Conservation (phyloP, 805 yeast genomes). For the Myxozyma neotropica region DNA sequence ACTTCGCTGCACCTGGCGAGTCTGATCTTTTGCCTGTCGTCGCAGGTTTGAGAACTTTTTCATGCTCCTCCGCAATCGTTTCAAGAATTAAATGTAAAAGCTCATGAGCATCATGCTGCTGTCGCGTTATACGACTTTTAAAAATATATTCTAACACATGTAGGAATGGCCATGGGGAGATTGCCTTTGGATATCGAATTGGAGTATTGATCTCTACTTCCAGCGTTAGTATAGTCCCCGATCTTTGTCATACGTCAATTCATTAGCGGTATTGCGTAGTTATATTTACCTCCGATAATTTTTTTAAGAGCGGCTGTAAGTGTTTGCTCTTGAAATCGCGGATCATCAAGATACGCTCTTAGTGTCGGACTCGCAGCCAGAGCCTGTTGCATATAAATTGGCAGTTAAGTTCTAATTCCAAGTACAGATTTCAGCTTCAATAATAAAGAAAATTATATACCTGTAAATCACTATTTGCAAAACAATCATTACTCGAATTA, state of each 20-base stretch:
- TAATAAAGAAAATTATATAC: conserved; percentile 38
- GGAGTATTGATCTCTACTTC: conserved; percentile 60
- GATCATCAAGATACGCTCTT: conserved; percentile 21
- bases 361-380: conserved; percentile 25
- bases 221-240: neutral
- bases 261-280: too few species aligned
- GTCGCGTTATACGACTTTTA: conserved; percentile 70
- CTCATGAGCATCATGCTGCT: conserved; percentile 96
- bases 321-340: conserved; percentile 18
- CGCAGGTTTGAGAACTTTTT: conserved; percentile 33
- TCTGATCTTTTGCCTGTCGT: conserved; percentile 22
- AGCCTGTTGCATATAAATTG: conserved; percentile 19
- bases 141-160: conserved; percentile 71
- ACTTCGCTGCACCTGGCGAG: conserved; percentile 8
- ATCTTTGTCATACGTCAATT: neutral
- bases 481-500: conserved; percentile 86
- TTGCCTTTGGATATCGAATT: conserved; percentile 53
- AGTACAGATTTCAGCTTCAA: neutral
- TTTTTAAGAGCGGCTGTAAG: conserved; percentile 29
- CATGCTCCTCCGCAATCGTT: conserved; percentile 69
- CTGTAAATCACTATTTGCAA: conserved; percentile 87
- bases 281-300: conserved; percentile 19
- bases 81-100: conserved; percentile 79
- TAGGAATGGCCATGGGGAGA: conserved; percentile 79
- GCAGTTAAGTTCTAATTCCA: neutral